Evolutionary conservation across 129 eudicot species (phyloP), one percentile per base, ranked within the genome.

Genomic region (Tagetes erecta): DNA sequence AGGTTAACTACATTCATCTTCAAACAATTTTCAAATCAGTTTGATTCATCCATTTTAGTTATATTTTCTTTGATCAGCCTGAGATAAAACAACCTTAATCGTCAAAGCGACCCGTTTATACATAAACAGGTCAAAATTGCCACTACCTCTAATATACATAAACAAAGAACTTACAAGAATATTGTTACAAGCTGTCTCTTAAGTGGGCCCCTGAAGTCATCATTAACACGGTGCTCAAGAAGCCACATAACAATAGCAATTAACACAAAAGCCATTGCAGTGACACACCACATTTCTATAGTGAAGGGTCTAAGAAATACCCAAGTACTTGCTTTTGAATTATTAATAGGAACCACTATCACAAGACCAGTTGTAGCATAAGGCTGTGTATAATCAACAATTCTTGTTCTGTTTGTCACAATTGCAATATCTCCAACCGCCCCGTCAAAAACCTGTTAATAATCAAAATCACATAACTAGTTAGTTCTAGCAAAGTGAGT

Each of bases 371-470:
- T 82, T 7, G 85, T 79, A 8, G 84, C 84, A 76, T 80, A 91
- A 66, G 97, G 97, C 79, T 86, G 97, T 47, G 96, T 88, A 70
- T 84, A 91, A 73, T 91, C 97, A 37, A 83, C 97, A 14, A 86
- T 86, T 76, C 68, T 86, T 3, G 92, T 89, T 52, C 97, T 86
- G 55, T 81, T 85, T n/a, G 91, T 89, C 35, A 85, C 91, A 4
- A 91, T 91, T 6, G 96, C 86, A 57, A 91, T 82, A 74, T 91
- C 97, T 62, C 97, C 97, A 49, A 87, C 91, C 3, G 90, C 97
- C 53, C 92, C 97, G 78, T 91, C 97, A 80, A 79, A 86, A 44
- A 71, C 86, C 97, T 91, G 67, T 42, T 11, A 55, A 42, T 14
- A 72, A 67, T 63, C 73, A 64, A 45, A 78, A 47, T 1, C 66